These are phyloP conservation scores for Talaromyces islandicus DNA, from an alignment of 2,329 filamentous ascomycete genomes.

Conservation along the genomic window DNA sequence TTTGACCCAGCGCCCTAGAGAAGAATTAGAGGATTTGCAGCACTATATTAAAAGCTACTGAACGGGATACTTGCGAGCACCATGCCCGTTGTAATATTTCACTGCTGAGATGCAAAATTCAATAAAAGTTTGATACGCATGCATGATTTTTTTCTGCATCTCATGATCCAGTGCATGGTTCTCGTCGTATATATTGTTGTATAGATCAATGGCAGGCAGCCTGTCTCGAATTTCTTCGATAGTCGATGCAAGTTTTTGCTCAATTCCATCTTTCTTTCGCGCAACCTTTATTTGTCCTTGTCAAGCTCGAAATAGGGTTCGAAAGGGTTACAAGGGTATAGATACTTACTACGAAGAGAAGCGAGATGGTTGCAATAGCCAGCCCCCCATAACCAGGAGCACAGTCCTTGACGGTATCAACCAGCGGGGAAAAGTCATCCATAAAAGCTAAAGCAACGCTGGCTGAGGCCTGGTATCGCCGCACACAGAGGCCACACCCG, in stretches of 20 bases:
- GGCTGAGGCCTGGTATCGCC: neutral
- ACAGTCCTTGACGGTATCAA: neutral
- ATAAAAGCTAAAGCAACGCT: neutral
- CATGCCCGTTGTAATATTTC: neutral
- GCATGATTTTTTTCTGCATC: neutral
- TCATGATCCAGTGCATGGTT: neutral
- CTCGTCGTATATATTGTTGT: neutral
- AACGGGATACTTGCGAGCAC: neutral
- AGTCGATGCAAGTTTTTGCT: neutral
- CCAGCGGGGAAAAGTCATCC: neutral
- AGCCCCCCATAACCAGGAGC: neutral
- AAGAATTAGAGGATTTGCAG: neutral
- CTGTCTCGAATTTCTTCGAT: neutral
- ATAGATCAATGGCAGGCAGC: neutral
- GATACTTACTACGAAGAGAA: neutral
- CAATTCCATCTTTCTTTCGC: neutral
- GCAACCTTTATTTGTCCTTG: neutral
- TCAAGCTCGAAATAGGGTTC: neutral
- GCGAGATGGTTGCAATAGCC: neutral
- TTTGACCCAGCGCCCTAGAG: neutral
- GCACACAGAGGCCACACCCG: neutral
- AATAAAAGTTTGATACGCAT: neutral
- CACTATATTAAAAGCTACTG: neutral
- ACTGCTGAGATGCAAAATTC: neutral
- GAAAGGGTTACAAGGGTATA: neutral